Evolutionary conservation across 768 basidiomycete genomes (phyloP).

Genomic region (Tricholoma hemisulphureum): DNA sequence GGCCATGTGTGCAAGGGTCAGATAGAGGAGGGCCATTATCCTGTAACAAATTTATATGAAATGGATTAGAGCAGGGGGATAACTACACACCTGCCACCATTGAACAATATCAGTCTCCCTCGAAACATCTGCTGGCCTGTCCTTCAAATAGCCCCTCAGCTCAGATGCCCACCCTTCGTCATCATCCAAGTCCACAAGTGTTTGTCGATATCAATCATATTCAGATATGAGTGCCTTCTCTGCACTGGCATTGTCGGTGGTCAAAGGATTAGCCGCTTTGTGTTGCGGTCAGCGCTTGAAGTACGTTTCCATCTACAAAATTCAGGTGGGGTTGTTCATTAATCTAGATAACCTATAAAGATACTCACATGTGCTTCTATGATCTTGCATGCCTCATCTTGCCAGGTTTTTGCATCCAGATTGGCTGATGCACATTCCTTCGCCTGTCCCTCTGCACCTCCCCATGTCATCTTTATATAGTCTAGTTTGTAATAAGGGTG

Average conservation of each 20-base stretch:
- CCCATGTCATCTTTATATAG: conserved; percentile 26
- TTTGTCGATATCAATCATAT: neutral
- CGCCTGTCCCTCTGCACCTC: conserved; percentile 24
- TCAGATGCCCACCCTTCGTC: neutral
- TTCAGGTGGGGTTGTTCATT: too few relatives aligned
- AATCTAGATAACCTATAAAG: neutral
- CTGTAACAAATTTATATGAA: neutral
- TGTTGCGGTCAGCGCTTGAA: conserved; percentile 2
- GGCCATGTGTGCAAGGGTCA: neutral
- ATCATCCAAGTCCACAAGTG: neutral
- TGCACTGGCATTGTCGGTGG: too few relatives aligned
- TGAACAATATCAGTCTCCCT: neutral
- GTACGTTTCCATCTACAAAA: conserved; percentile 15
- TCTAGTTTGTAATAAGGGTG: conserved; percentile 32
- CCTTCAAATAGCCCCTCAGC: neutral
- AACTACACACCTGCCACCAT: conserved; percentile 1
- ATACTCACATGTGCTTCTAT: conserved; percentile 3
- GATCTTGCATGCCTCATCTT: conserved; percentile 18
- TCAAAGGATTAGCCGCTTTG: neutral
- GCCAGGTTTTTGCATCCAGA: conserved; percentile 20
- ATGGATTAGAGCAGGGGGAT: neutral
- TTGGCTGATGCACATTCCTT: conserved; percentile 12
- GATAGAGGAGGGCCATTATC: neutral
- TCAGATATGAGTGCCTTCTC: too few relatives aligned
- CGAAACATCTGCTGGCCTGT: neutral